phyloP scores from a whole-genome alignment of 2,329 filamentous ascomycete species.

The Colletotrichum truncatum region DNA sequence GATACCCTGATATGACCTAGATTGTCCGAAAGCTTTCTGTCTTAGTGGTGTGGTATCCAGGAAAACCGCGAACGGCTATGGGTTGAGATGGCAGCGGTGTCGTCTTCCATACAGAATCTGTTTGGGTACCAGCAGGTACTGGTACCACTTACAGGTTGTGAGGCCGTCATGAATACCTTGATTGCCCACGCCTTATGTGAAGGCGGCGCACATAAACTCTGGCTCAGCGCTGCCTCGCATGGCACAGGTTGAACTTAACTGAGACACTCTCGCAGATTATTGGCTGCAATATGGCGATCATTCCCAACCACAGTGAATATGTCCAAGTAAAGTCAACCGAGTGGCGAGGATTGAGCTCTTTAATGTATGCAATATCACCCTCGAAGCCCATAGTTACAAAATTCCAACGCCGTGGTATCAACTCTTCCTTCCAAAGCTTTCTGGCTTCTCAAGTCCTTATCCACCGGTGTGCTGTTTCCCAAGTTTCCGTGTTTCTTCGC shows the following conservation, averaged over 20 bases:
- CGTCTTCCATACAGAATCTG: not conserved
- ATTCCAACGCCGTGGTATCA: conserved; percentile 24
- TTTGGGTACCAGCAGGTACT: not conserved
- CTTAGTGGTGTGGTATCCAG: not conserved
- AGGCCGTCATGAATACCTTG: not conserved
- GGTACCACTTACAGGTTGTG: not conserved
- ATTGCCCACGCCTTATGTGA: too few relatives aligned
- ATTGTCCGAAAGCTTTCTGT: not conserved
- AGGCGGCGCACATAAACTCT: too few relatives aligned
- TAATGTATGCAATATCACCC: not conserved
- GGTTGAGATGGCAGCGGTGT: conserved; percentile 19
- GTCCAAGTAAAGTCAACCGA: not conserved
- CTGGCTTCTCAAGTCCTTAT: not conserved
- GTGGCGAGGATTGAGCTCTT: not conserved
- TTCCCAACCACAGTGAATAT: not conserved
- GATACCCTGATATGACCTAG: not conserved
- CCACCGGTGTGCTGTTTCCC: not conserved
- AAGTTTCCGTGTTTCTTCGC: not conserved
- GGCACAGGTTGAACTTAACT: too few relatives aligned
- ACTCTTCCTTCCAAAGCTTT: not conserved
- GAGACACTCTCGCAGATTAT: not conserved
- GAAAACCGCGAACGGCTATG: not conserved
- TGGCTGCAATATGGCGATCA: not conserved
- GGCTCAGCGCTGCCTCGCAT: too few relatives aligned
- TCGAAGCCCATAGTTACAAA: not conserved